These are phyloP conservation scores for Gaeumannomyces tritici DNA, from an alignment of 2,329 filamentous ascomycete genomes.

Conservation along the genomic window DNA sequence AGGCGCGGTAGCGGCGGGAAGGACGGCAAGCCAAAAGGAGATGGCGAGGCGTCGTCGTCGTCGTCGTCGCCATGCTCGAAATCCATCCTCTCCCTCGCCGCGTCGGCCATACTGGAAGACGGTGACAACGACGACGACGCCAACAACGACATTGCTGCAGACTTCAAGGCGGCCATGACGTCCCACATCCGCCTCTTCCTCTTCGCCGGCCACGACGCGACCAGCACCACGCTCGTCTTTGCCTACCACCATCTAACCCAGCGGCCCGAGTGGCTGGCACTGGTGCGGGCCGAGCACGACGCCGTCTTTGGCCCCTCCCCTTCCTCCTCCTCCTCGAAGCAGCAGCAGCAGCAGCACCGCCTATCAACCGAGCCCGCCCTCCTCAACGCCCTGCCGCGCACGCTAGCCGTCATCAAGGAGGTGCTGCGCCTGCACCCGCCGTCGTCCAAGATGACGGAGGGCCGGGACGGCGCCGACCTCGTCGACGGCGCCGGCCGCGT, in stretches of 20 bases:
- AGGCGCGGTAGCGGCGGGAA: too few species aligned
- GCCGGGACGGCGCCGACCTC: slow-evolving; percentile 26
- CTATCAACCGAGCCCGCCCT: slow-evolving; percentile 2
- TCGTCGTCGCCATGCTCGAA: too few species aligned
- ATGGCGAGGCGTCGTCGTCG: too few species aligned
- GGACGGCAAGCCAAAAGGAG: too few species aligned
- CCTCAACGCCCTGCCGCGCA: slow-evolving; percentile 27
- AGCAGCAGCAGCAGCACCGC: too few species aligned
- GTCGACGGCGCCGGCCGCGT: slow-evolving; percentile 29
- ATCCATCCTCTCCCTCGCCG: neutral
- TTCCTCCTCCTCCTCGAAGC: slow-evolving; percentile 10
- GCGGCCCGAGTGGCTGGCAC: slow-evolving; percentile 17
- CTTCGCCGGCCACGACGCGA: slow-evolving; percentile 30
- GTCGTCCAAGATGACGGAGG: slow-evolving; percentile 32
- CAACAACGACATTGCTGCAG: slow-evolving; percentile 1
- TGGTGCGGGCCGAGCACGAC: slow-evolving; percentile 35
- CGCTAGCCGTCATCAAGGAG: slow-evolving; percentile 45
- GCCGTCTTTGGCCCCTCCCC: slow-evolving; percentile 26
- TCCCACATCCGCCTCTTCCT: slow-evolving; percentile 23
- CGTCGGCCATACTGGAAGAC: neutral
- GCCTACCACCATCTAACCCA: slow-evolving; percentile 19
- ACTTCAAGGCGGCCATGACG: slow-evolving; percentile 20
- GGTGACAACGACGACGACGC: neutral
- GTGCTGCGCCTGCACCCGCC: slow-evolving; percentile 42
- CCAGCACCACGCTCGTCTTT: slow-evolving; percentile 20